phyloP scores from a whole-genome alignment of 2,329 filamentous ascomycete species.

The Dactylellina haptotyla region DNA sequence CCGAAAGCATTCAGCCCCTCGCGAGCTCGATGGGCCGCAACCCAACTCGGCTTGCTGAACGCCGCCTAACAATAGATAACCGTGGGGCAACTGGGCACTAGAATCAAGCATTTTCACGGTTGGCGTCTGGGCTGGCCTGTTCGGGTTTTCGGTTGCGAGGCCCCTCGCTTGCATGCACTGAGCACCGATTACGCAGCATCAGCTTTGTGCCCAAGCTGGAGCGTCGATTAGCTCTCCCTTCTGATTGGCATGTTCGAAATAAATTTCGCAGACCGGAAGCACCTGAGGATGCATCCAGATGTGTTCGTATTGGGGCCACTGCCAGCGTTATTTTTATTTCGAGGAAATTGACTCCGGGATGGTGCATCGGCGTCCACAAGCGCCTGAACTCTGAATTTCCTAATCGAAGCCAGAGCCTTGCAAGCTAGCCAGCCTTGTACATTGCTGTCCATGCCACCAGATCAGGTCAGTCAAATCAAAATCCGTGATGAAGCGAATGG shows the following conservation, averaged over 20 bases:
- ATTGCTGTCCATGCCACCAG: no score
- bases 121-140: neutral
- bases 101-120: constrained; percentile 24
- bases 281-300: no score
- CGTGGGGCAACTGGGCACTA: constrained; percentile 18
- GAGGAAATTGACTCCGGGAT: no score
- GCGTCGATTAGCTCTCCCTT: no score
- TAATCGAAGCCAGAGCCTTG: neutral
- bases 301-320: no score
- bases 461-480: no score
- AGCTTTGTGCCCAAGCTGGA: no score
- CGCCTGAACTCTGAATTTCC: neutral
- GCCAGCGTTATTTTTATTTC: no score
- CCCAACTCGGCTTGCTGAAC: neutral
- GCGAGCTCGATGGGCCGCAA: constrained; percentile 16
- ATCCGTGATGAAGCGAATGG: no score
- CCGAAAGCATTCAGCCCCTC: constrained; percentile 36
- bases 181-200: constrained; percentile 2
- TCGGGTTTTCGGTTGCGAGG: neutral
- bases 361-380: neutral
- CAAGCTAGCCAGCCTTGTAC: no score
- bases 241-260: no score
- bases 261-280: no score
- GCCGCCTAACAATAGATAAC: constrained; percentile 40
- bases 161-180: constrained; percentile 36